Conservation (phyloP, 1,284 basidiomycete genomes). For the Puccinia polysora region DNA sequence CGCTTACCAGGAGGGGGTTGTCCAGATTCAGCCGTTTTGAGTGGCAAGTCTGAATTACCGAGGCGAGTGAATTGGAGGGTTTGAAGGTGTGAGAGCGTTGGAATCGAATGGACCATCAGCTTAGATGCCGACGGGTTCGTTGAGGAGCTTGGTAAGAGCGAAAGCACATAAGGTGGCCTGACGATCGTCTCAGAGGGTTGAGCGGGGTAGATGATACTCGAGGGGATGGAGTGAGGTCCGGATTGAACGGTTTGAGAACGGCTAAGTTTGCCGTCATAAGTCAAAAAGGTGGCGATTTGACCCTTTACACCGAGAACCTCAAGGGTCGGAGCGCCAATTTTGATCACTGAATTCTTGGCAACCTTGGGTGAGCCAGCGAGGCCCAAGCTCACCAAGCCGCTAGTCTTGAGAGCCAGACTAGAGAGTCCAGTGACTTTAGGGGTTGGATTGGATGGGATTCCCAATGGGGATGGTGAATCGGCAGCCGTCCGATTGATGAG, state of each 20-base stretch:
- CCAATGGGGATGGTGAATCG: not conserved
- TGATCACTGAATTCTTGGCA: conserved; percentile 20
- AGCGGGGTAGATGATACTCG: conserved; percentile 47
- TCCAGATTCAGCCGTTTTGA: conserved; percentile 45
- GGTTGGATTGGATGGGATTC: not conserved
- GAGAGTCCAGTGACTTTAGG: conserved; percentile 5
- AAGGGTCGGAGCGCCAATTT: conserved; percentile 10
- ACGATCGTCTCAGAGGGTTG: conserved; percentile 53
- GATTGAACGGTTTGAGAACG: conserved; percentile 47
- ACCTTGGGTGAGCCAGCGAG: conserved; percentile 14
- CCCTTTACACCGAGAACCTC: conserved; percentile 34
- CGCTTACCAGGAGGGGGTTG: conserved; percentile 55
- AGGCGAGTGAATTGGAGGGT: conserved; percentile 67
- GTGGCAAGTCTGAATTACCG: conserved; percentile 55
- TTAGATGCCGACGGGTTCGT: conserved; percentile 57
- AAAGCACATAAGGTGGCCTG: conserved; percentile 34
- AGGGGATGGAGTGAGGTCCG: conserved; percentile 48
- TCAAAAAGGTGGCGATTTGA: conserved; percentile 33
- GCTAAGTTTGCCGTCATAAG: conserved; percentile 57
- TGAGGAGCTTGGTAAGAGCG: conserved; percentile 23
- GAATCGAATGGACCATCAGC: conserved; percentile 72
- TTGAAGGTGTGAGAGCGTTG: conserved; percentile 66
- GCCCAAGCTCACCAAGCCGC: conserved; percentile 8
- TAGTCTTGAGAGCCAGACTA: conserved; percentile 21
- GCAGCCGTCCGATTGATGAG: not conserved